Conservation (phyloP, 371 early-diverging fungal species). For the Rhizopus microsporus region DNA sequence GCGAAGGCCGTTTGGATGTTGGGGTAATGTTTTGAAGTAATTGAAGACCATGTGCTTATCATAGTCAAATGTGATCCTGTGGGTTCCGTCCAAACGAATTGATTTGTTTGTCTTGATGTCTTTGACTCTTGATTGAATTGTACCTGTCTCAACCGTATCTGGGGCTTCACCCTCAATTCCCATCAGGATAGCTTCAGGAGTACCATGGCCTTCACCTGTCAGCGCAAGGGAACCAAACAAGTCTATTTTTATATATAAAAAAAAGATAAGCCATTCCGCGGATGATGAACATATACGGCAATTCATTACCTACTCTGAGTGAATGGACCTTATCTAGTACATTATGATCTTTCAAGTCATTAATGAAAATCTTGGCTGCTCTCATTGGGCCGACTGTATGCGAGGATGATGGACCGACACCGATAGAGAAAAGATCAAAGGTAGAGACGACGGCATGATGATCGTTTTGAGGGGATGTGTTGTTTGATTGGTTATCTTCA, state of each 20-base stretch:
- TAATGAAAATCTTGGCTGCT: slow-evolving; percentile 91
- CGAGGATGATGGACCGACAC: slow-evolving; percentile 92
- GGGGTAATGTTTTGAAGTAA: slow-evolving; percentile 83
- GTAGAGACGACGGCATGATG: slow-evolving; percentile 91
- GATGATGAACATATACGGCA: neutral
- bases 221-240: slow-evolving; percentile 92
- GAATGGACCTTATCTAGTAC: slow-evolving; percentile 71
- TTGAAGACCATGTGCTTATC: slow-evolving; percentile 85
- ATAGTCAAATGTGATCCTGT: slow-evolving; percentile 81
- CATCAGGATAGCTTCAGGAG: slow-evolving; percentile 89
- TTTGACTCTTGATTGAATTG: slow-evolving; percentile 74
- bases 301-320: slow-evolving; percentile 66
- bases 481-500: slow-evolving; percentile 8
- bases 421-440: slow-evolving; percentile 95
- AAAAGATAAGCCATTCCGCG: neutral
- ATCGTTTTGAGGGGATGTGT: slow-evolving; percentile 21
- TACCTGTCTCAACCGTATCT: slow-evolving; percentile 83
- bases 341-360: slow-evolving; percentile 73
- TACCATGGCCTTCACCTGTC: slow-evolving; percentile 95
- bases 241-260: slow-evolving; percentile 45
- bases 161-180: slow-evolving; percentile 93
- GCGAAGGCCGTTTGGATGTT: slow-evolving; percentile 96
- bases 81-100: slow-evolving; percentile 72
- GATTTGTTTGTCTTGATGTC: slow-evolving; percentile 72
- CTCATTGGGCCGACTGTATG: slow-evolving; percentile 96